phyloP scores from a whole-genome alignment of 2,329 filamentous ascomycete genomes.

The Simplicillium sp. region DNA sequence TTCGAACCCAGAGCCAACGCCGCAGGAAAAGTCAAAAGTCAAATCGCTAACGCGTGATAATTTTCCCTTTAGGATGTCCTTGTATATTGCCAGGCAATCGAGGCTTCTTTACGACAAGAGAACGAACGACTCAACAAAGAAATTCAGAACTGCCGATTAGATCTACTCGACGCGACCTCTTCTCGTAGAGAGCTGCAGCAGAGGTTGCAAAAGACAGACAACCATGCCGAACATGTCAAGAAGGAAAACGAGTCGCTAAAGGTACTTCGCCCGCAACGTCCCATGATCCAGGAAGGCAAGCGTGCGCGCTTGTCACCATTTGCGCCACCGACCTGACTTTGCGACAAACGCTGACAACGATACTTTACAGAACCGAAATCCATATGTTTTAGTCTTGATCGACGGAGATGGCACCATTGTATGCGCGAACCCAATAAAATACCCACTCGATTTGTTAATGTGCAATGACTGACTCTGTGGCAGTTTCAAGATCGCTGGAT shows the following conservation, averaged over 20 bases:
- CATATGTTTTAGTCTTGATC: conserved; percentile 51
- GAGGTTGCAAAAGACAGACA: conserved; percentile 29
- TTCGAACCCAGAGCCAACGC: too few relatives aligned
- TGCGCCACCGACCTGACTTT: background rate
- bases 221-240: conserved; percentile 21
- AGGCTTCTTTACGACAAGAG: conserved; percentile 32
- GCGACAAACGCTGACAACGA: conserved; percentile 1
- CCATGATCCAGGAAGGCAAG: too few relatives aligned
- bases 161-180: conserved; percentile 38
- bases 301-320: background rate
- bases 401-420: conserved; percentile 56
- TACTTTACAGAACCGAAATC: conserved; percentile 37
- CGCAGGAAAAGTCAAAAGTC: too few relatives aligned
- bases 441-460: too few relatives aligned
- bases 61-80: conserved; percentile 31
- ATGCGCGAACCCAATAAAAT: conserved; percentile 4
- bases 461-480: background rate
- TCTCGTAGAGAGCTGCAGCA: conserved; percentile 41
- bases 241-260: conserved; percentile 33
- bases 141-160: conserved; percentile 34
- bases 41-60: background rate
- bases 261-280: conserved; percentile 21
- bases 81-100: conserved; percentile 32
- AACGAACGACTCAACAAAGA: conserved; percentile 30
- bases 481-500: conserved; percentile 51